Evolutionary conservation across 2,329 filamentous ascomycete genomes (phyloP).

Genomic region (Arthrobotrys sinensis): DNA sequence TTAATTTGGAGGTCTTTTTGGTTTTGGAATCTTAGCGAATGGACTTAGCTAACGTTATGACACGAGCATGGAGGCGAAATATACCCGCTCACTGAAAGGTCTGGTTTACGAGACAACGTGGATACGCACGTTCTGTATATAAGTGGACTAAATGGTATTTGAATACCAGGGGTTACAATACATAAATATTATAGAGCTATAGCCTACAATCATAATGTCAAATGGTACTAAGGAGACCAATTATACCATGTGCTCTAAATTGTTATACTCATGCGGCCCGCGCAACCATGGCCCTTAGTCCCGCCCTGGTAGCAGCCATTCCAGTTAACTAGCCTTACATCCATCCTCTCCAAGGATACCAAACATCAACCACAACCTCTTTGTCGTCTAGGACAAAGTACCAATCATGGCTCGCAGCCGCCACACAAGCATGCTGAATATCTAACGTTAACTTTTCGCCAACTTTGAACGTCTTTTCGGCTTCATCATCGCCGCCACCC

Average conservation of each 20-base stretch:
- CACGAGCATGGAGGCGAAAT: background rate
- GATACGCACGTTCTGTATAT: background rate
- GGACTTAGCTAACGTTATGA: background rate
- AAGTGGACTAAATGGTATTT: background rate
- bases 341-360: constrained; percentile 81
- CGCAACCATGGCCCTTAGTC: too few relatives aligned
- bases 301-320: too few relatives aligned
- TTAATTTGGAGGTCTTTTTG: constrained; percentile 5
- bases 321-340: constrained; percentile 17
- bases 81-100: background rate
- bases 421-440: constrained; percentile 87
- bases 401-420: constrained; percentile 79
- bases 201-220: too few relatives aligned
- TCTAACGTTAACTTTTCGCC: constrained; percentile 80
- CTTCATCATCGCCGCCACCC: constrained; percentile 66
- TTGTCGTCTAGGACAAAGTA: constrained; percentile 82
- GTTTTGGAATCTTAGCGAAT: background rate
- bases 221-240: too few relatives aligned
- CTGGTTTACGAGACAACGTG: constrained; percentile 23
- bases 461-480: constrained; percentile 69
- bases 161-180: too few relatives aligned
- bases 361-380: constrained; percentile 80
- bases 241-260: too few relatives aligned
- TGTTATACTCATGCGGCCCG: too few relatives aligned
- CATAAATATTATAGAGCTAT: too few relatives aligned